Conservation (phyloP, 805 yeast species). For the Lipomyces sp. region DNA sequence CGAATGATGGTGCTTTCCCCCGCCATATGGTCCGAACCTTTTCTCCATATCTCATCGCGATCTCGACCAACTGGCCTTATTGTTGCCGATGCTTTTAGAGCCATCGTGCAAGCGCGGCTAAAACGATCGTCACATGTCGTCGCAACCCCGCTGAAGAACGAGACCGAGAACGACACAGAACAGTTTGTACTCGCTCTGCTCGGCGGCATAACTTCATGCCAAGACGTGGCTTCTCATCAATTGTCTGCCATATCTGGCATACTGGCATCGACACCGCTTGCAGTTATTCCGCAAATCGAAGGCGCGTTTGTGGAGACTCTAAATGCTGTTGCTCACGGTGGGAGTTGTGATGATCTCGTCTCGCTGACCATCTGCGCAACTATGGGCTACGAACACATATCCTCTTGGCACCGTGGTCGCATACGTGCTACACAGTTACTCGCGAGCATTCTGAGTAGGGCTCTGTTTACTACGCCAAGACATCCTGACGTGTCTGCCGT, state of each 20-base stretch:
- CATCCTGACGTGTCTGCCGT: conserved; percentile 6
- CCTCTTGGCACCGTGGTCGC: neutral
- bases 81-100: conserved; percentile 20
- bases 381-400: conserved; percentile 5
- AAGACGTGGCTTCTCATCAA: conserved; percentile 1
- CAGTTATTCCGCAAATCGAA: conserved; percentile 11
- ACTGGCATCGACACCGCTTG: conserved; percentile 11
- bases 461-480: conserved; percentile 12
- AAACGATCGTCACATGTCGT: neutral
- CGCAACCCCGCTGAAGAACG: neutral
- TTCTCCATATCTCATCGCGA: neutral
- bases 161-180: neutral
- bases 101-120: conserved; percentile 17
- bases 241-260: conserved; percentile 25
- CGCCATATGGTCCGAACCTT: conserved; percentile 18
- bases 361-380: conserved; percentile 15
- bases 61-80: conserved; percentile 5
- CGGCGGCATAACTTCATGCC: conserved; percentile 18
- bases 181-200: conserved; percentile 16
- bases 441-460: neutral
- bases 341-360: conserved; percentile 2
- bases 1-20: conserved; percentile 29
- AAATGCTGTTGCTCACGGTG: conserved; percentile 4
- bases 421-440: conserved; percentile 12
- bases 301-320: conserved; percentile 15